phyloP scores from a whole-genome alignment of 371 early-diverging fungal genomes.

The Haplosporangium sp. region DNA sequence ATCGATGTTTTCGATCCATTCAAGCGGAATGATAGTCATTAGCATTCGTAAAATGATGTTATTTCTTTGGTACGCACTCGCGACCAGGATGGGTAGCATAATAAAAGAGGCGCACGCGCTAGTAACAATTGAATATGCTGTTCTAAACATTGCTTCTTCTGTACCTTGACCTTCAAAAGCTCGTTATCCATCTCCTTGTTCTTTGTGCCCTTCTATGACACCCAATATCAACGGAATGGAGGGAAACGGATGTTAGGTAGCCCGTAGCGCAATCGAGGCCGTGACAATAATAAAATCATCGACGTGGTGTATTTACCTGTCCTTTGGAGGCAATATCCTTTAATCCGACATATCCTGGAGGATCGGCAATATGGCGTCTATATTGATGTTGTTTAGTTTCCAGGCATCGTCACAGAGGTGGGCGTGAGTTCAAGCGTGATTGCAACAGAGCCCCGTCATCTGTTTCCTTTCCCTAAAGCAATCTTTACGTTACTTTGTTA shows the following conservation, averaged over 20 bases:
- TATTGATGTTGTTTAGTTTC: neutral
- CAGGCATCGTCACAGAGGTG: neutral
- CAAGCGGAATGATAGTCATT: neutral
- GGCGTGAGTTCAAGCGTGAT: neutral
- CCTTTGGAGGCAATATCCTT: conserved; percentile 39
- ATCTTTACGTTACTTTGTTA: too few species aligned
- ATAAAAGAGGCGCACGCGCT: too few species aligned
- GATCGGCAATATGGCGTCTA: conserved; percentile 34
- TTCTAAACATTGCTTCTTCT: neutral
- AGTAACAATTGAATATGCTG: neutral
- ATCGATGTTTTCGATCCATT: neutral
- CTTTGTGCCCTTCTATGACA: conserved; percentile 24
- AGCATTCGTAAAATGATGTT: neutral
- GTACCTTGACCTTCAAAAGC: conserved; percentile 5
- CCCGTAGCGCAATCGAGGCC: neutral
- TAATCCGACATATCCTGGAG: conserved; percentile 45
- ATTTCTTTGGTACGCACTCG: neutral
- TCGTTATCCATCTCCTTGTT: conserved; percentile 44
- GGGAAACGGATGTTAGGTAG: neutral
- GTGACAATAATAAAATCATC: neutral
- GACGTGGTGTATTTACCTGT: conserved; percentile 17
- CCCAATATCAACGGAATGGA: neutral
- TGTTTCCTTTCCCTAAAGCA: too few species aligned
- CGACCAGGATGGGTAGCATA: too few species aligned
- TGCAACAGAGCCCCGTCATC: too few species aligned